phyloP scores from a whole-genome alignment of 1,139 yeast species.

The Komagataea norvegica region DNA sequence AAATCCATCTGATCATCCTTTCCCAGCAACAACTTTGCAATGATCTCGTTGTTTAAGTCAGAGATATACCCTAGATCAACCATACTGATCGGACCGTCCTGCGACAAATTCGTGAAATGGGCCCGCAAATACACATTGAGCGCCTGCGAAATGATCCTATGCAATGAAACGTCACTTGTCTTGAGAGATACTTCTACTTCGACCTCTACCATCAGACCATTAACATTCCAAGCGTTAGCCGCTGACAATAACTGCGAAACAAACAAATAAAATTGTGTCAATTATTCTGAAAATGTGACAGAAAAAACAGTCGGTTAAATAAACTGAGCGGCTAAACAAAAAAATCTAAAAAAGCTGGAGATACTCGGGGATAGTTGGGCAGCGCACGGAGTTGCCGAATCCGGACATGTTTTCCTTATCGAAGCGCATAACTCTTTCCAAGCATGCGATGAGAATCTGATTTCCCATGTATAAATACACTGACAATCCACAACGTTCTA shows the following conservation, averaged over 20 bases:
- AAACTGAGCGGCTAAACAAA: no score
- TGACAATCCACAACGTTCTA: neutral
- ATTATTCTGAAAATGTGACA: neutral
- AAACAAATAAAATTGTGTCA: neutral
- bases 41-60: conserved; percentile 16
- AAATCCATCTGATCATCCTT: conserved; percentile 16
- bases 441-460: neutral
- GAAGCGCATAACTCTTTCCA: conserved; percentile 5
- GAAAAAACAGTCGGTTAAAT: no score
- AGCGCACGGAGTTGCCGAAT: conserved; percentile 16
- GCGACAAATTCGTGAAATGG: conserved; percentile 1
- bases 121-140: conserved; percentile 1
- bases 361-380: neutral
- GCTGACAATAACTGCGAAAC: neutral
- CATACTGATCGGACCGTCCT: conserved; percentile 1
- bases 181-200: neutral
- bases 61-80: conserved; percentile 7
- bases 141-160: neutral
- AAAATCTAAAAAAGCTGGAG: no score
- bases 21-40: conserved; percentile 22
- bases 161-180: neutral
- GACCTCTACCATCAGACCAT: neutral
- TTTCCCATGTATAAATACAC: conserved; percentile 2
- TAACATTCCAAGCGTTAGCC: neutral
- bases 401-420: conserved; percentile 13